Evolutionary conservation across 257 asterid species (phyloP), one percentile per base, ranked within the genome.

Genomic region (Solanum okadae): DNA sequence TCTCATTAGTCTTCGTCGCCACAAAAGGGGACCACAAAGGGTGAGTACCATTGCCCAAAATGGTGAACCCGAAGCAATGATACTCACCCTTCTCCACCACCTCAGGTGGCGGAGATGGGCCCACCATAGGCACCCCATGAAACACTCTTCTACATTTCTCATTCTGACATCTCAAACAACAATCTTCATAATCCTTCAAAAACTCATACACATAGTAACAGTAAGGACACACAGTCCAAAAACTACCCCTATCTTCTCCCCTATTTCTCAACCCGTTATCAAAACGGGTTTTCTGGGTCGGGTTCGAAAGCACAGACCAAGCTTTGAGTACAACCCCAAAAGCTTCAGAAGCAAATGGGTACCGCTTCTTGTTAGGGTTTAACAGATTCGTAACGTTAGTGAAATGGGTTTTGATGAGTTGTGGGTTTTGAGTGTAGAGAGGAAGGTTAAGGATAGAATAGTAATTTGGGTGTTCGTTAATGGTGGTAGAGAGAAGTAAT

Each of bases 211-310:
- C 90, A 83, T 88, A 89, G 56, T 90, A 92, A 89, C 98, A 95
- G 73, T 93, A 93, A 34, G 98, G 95, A 88, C 98, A 95, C 77
- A 90, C 83, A 4, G 98, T 94, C 98, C 98, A 94, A 86, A 94
- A 65, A 65, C 33, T 25, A 25, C 29, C 14, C 72, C 18, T 65
- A 14, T n/a, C 18, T 65, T 65, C 29, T 65, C 15, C 33, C 72
- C 15, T 65, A 0, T 25, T 65, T 65, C 5, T 65, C 72, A 65
- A 65, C 33, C 8, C 18, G 72, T 65, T 65, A 6, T 68, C 76
- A 14, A 68, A 68, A 29, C 10, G 76, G 76, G 12, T 29, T 18
- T 27, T 70, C 37, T 29, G 10, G 76, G 76, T 14, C 12, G 76
- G 76, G 23, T 1, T 68, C 23, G 76, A 27, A 65, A 95, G 65